Conservation (phyloP, 345 rosid genomes). For the Citrus hindsii region DNA sequence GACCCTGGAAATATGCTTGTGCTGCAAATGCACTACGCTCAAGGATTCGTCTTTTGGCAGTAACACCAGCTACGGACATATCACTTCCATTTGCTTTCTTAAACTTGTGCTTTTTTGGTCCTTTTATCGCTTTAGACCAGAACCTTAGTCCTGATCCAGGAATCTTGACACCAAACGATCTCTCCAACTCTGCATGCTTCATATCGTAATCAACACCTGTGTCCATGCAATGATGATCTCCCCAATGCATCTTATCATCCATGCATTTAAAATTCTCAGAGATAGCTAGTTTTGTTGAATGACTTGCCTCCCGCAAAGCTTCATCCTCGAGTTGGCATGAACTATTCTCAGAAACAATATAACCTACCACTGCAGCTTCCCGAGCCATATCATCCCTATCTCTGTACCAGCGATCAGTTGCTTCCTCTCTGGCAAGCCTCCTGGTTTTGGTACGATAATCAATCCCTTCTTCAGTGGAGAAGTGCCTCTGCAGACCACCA, state of each 20-base stretch:
- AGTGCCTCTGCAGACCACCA: constrained; percentile 48
- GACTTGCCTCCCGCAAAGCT: constrained; percentile 33
- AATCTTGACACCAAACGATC: constrained; percentile 80
- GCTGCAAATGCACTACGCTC: constrained; percentile 80
- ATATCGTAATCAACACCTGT: constrained; percentile 69
- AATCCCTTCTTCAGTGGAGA: constrained; percentile 87
- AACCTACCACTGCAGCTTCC: constrained; percentile 80
- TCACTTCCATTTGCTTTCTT: constrained; percentile 55
- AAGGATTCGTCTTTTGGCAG: constrained; percentile 71
- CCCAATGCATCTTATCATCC: constrained; percentile 76
- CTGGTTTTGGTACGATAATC: constrained; percentile 85
- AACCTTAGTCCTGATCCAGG: constrained; percentile 71
- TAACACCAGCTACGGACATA: constrained; percentile 37
- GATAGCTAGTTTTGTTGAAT: constrained; percentile 32
- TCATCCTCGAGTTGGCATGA: constrained; percentile 37
- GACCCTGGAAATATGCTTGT: constrained; percentile 51
- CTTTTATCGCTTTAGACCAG: constrained; percentile 61
- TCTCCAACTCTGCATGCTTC: constrained; percentile 91
- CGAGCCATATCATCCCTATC: constrained; percentile 72
- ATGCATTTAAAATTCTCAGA: constrained; percentile 50
- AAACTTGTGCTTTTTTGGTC: constrained; percentile 48
- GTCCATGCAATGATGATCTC: constrained; percentile 81
- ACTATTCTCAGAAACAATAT: constrained; percentile 48
- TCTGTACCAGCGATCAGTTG: constrained; percentile 44
- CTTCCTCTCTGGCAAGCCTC: constrained; percentile 77